A percentile compares a stretch with the other conserved stretches of the same genome.
These are phyloP conservation scores for Prosopis cineraria DNA, from an alignment of 306 rosid species.

Conservation along the genomic window DNA sequence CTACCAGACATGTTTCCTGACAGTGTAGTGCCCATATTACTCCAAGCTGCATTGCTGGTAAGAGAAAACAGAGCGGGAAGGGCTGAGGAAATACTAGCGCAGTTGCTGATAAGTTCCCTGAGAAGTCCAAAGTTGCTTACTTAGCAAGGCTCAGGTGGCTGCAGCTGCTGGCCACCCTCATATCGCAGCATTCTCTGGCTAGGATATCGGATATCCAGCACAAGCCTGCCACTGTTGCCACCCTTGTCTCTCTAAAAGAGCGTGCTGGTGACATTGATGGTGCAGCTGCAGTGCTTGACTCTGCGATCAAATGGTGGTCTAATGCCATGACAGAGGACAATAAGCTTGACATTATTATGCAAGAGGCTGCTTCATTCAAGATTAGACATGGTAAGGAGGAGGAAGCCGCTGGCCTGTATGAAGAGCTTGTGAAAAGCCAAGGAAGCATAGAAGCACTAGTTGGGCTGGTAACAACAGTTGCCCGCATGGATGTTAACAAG, in stretches of 20 bases:
- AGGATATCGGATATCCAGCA: constrained; percentile 84
- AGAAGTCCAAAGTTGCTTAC: constrained; percentile 66
- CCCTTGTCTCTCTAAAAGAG: constrained; percentile 88
- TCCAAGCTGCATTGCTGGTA: constrained; percentile 85
- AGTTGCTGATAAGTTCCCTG: constrained; percentile 81
- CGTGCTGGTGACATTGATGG: constrained; percentile 90
- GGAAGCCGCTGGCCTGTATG: constrained; percentile 77
- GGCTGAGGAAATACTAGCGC: constrained; percentile 86
- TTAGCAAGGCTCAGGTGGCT: constrained; percentile 93
- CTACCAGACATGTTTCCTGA: constrained; percentile 79
- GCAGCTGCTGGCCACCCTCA: constrained; percentile 89
- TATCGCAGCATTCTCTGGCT: constrained; percentile 80
- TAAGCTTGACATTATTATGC: constrained; percentile 73
- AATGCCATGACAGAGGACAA: constrained; percentile 85
- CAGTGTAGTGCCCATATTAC: constrained; percentile 66
- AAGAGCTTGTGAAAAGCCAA: constrained; percentile 86
- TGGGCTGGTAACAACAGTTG: constrained; percentile 84
- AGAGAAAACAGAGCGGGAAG: constrained; percentile 93
- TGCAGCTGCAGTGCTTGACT: constrained; percentile 81
- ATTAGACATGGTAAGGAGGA: constrained; percentile 80
- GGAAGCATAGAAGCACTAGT: constrained; percentile 83
- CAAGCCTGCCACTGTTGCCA: constrained; percentile 95
- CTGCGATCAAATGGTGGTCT: constrained; percentile 96
- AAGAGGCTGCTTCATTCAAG: constrained; percentile 94
- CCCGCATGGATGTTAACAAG: constrained; percentile 77